These are phyloP conservation scores for Cyanidium caldarium DNA, from an alignment of 23 red algal species.

Conservation along the genomic window DNA sequence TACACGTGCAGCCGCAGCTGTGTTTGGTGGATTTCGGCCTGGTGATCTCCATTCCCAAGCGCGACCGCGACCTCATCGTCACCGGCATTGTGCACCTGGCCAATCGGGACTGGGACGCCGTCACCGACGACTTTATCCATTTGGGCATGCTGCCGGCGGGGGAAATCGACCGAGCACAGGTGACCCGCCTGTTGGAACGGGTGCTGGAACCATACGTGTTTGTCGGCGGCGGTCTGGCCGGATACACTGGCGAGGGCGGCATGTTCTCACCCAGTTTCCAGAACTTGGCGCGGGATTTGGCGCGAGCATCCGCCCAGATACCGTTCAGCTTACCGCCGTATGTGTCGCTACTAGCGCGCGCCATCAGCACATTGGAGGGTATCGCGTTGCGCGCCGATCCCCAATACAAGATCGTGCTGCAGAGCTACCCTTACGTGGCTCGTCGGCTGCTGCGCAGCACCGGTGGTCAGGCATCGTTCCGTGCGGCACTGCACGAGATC, in stretches of 20 bases:
- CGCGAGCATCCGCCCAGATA: slow-evolving; percentile 8
- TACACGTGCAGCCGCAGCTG: neutral
- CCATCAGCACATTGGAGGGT: slow-evolving; percentile 23
- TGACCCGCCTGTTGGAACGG: slow-evolving; percentile 8
- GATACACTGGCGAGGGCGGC: neutral
- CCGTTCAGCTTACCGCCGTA: slow-evolving; percentile 36
- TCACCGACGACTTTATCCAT: slow-evolving; percentile 30
- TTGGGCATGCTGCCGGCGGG: slow-evolving; percentile 16
- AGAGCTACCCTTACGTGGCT: slow-evolving; percentile 27
- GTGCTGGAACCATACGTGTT: slow-evolving; percentile 24
- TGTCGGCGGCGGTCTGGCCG: slow-evolving; percentile 20
- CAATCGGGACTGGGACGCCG: slow-evolving; percentile 20
- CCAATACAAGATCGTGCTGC: slow-evolving; percentile 20
- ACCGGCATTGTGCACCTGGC: slow-evolving; percentile 25
- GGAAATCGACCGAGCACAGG: neutral
- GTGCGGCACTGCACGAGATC: no score
- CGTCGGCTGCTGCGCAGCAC: slow-evolving; percentile 8
- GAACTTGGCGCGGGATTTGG: slow-evolving; percentile 17
- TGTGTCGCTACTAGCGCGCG: slow-evolving; percentile 1
- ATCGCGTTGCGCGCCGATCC: slow-evolving; percentile 25
- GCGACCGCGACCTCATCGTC: slow-evolving; percentile 6
- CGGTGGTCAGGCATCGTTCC: no score
- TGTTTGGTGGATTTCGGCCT: slow-evolving; percentile 19
- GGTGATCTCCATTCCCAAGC: slow-evolving; percentile 2
- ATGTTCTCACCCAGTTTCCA: neutral